Percentiles rank a stretch among this genome's conserved stretches.
Evolutionary conservation across 371 early-diverging fungal genomes (phyloP).

Genomic region (Rhizopus delemar): DNA sequence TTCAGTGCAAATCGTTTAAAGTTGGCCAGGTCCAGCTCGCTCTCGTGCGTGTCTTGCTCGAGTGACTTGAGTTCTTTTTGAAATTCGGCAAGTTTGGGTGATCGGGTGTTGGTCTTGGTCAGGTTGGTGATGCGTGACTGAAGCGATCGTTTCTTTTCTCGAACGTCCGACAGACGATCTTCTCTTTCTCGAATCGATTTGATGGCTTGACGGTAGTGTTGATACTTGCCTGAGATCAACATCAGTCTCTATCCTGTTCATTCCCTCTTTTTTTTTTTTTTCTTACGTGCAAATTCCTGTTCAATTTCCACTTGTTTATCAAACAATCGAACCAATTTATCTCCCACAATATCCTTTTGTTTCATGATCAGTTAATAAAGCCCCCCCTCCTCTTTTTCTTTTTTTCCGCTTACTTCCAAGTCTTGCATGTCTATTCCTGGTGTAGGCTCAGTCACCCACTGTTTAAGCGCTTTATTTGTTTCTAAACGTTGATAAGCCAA

Average conservation of each 20-base stretch:
- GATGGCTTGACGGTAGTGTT: conserved; percentile 49
- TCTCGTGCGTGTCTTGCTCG: conserved; percentile 44
- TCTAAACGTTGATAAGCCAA: conserved; percentile 37
- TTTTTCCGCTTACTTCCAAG: conserved; percentile 30
- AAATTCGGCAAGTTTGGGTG: conserved; percentile 41
- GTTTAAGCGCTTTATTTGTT: conserved; percentile 33
- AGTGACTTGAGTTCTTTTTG: conserved; percentile 40
- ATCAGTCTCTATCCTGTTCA: background rate
- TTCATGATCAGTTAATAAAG: background rate
- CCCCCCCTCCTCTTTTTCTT: background rate
- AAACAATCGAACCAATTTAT: conserved; percentile 33
- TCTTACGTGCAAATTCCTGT: conserved; percentile 40
- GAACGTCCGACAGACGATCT: conserved; percentile 38
- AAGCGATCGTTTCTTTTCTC: conserved; percentile 48
- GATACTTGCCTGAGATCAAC: conserved; percentile 30
- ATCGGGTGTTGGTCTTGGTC: conserved; percentile 30
- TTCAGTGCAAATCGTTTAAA: conserved; percentile 53
- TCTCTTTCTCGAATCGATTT: conserved; percentile 52
- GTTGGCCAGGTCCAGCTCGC: conserved; percentile 49
- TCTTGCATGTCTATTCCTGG: conserved; percentile 32
- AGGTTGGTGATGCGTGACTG: conserved; percentile 40
- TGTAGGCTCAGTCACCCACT: conserved; percentile 38
- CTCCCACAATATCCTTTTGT: conserved; percentile 37
- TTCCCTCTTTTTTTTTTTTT: no score
- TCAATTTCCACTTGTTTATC: conserved; percentile 42